Evolutionary conservation across 2,329 filamentous ascomycete species (phyloP).

Genomic region (Penicillium brasilianum): DNA sequence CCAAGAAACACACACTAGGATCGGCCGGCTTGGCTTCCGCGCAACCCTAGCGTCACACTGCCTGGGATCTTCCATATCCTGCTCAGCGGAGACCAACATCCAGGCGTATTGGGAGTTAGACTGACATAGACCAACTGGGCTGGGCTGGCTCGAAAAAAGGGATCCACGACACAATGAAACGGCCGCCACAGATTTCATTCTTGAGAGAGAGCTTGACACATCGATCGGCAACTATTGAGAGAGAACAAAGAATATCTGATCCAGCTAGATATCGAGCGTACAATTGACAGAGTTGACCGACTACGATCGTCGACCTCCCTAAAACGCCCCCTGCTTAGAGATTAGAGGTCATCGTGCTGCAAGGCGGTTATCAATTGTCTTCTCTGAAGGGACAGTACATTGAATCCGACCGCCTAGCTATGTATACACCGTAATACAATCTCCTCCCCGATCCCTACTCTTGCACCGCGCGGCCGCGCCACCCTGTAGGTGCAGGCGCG

Average conservation of each 20-base stretch:
- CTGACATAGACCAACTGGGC: neutral
- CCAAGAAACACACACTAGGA: slow-evolving; percentile 19
- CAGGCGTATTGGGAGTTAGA: neutral
- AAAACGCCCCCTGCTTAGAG: neutral
- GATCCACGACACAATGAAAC: slow-evolving; percentile 15
- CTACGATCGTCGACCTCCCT: neutral
- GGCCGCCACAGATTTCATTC: slow-evolving; percentile 15
- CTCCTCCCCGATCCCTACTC: slow-evolving; percentile 16
- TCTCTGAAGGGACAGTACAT: neutral
- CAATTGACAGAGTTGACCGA: neutral
- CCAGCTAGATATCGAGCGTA: neutral
- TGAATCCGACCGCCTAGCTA: neutral
- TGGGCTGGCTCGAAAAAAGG: slow-evolving; percentile 2
- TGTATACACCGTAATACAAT: neutral
- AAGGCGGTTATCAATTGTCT: slow-evolving; percentile 15
- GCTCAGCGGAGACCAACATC: neutral
- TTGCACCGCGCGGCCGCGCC: slow-evolving; percentile 22
- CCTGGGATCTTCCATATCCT: neutral
- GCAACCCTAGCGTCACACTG: slow-evolving; percentile 24
- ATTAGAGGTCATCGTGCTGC: slow-evolving; percentile 11
- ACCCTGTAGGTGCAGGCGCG: slow-evolving; percentile 19
- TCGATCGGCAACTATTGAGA: slow-evolving; percentile 16
- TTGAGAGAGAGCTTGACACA: slow-evolving; percentile 20
- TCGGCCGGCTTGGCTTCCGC: slow-evolving; percentile 33
- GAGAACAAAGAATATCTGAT: slow-evolving; percentile 12